A percentile compares a stretch with the other conserved stretches of the same genome.
phyloP scores from a whole-genome alignment of 2,329 filamentous ascomycete genomes.

The Rhexocercosporidium sp. region DNA sequence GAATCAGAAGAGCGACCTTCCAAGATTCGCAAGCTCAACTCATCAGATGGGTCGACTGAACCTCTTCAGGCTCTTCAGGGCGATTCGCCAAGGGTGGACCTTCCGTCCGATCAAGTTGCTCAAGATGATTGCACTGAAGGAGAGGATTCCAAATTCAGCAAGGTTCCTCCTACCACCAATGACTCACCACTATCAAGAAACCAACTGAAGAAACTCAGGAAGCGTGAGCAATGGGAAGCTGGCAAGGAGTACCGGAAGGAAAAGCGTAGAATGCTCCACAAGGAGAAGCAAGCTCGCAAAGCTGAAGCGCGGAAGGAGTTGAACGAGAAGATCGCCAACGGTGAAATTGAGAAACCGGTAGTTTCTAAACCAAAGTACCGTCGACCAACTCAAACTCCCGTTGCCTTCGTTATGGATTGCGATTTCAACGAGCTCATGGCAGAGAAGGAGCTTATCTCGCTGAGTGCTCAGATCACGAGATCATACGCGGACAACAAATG shows the following conservation, averaged over 20 bases:
- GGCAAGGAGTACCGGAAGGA: constrained; percentile 63
- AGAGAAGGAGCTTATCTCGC: constrained; percentile 82
- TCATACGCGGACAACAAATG: constrained; percentile 87
- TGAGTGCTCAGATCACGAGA: constrained; percentile 83
- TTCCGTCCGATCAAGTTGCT: background rate
- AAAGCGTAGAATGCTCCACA: constrained; percentile 57
- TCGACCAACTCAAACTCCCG: constrained; percentile 63
- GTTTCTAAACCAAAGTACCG: constrained; percentile 21
- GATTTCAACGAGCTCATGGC: constrained; percentile 90
- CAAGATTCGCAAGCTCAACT: constrained; percentile 39
- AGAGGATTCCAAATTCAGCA: constrained; percentile 1
- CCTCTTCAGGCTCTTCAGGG: constrained; percentile 8
- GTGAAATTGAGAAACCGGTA: constrained; percentile 28
- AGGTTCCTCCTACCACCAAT: constrained; percentile 16
- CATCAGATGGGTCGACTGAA: constrained; percentile 12
- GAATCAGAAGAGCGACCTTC: constrained; percentile 40
- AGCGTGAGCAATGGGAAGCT: constrained; percentile 77
- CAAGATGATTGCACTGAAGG: background rate
- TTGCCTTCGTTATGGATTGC: constrained; percentile 88
- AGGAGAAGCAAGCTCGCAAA: constrained; percentile 55
- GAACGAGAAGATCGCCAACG: constrained; percentile 46
- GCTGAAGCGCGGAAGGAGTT: constrained; percentile 51
- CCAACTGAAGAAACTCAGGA: constrained; percentile 79
- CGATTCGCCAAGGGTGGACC: constrained; percentile 4
- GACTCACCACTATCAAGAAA: constrained; percentile 74